A percentile compares a stretch with the other conserved stretches of the same genome.
phyloP scores from a whole-genome alignment of 768 basidiomycete species.

The Nidularia pulvinata region DNA sequence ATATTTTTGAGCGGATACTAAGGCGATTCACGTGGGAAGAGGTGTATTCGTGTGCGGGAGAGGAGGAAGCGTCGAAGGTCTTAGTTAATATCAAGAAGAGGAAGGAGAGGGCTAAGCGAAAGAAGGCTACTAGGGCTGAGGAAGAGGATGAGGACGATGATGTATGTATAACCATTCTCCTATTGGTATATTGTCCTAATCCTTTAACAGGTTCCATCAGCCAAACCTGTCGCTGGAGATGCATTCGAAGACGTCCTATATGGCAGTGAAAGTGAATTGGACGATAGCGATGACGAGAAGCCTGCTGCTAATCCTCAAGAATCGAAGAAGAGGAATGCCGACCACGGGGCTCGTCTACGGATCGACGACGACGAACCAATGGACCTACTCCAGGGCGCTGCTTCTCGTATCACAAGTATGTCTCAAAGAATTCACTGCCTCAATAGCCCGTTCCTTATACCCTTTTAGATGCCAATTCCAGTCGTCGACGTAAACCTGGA shows the following conservation, averaged over 20 bases:
- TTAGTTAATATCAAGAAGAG: constrained; percentile 94
- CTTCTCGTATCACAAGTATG: constrained; percentile 70
- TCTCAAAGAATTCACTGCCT: constrained; percentile 6
- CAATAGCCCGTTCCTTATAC: neutral
- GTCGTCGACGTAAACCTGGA: constrained; percentile 73
- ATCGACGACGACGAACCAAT: constrained; percentile 93
- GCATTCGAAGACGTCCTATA: constrained; percentile 98
- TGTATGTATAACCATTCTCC: constrained; percentile 11
- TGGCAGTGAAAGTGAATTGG: constrained; percentile 92
- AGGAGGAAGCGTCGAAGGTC: constrained; percentile 86
- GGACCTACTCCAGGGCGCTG: constrained; percentile 87
- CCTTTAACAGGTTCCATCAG: constrained; percentile 32
- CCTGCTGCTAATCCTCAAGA: constrained; percentile 16
- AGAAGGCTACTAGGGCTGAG: constrained; percentile 63
- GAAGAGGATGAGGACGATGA: constrained; percentile 56
- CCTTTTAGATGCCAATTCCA: constrained; percentile 36
- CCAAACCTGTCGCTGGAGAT: constrained; percentile 66
- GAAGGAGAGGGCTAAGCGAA: constrained; percentile 91
- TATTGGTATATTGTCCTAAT: constrained; percentile 2
- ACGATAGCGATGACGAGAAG: constrained; percentile 67
- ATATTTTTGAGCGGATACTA: constrained; percentile 96
- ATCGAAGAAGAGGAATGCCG: constrained; percentile 27
- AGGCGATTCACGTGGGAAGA: constrained; percentile 89
- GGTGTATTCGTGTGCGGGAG: constrained; percentile 70
- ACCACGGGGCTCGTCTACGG: constrained; percentile 63